Conservation (phyloP, 2,329 filamentous ascomycete species). For the Monosporascus sp. region DNA sequence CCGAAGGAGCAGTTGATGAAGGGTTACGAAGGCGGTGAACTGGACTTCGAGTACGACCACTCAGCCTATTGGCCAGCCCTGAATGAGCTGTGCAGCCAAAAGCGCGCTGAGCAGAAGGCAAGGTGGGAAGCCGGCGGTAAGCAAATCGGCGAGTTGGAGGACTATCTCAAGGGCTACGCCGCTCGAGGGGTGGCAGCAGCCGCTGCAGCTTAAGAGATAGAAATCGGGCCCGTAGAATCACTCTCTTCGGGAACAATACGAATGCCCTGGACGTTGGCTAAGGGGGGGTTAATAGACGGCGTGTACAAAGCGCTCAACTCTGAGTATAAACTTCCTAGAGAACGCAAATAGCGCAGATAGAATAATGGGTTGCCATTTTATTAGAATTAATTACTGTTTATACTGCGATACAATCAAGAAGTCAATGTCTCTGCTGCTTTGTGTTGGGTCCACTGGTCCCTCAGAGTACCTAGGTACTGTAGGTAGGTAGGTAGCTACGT, state of each 20-base stretch:
- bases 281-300: neutral
- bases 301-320: no score
- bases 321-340: no score
- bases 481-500: no score
- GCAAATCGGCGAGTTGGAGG: conserved; percentile 79
- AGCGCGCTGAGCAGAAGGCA: conserved; percentile 54
- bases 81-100: conserved; percentile 62
- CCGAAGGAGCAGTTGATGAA: conserved; percentile 78
- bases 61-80: conserved; percentile 83
- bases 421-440: no score
- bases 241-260: no score
- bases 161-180: conserved; percentile 67
- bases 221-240: neutral
- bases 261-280: no score
- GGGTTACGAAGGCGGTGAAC: conserved; percentile 65
- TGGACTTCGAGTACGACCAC: conserved; percentile 92
- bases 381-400: no score
- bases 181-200: conserved; percentile 14
- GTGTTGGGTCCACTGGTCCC: no score
- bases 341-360: no score
- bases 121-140: conserved; percentile 80
- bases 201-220: neutral
- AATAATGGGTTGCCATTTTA: no score
- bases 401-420: no score
- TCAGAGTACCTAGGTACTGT: no score